Evolutionary conservation across 257 asterid species (phyloP).

Genomic region (Gynochthodes officinalis): DNA sequence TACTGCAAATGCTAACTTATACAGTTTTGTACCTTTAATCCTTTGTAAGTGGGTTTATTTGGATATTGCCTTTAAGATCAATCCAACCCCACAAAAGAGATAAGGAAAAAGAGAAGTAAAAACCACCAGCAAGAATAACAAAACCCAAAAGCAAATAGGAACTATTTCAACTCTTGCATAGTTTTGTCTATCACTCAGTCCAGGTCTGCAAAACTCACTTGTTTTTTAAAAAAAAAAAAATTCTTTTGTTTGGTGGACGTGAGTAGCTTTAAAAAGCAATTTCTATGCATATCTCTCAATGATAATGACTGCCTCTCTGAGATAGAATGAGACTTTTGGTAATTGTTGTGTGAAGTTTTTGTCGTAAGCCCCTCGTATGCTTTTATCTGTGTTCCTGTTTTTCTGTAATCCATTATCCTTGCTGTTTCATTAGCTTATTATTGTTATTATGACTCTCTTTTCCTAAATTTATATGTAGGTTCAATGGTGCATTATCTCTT

Average conservation of each 20-base stretch:
- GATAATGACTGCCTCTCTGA: not conserved
- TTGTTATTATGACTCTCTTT: not conserved
- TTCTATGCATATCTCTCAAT: not conserved
- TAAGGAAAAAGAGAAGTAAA: too few relatives aligned
- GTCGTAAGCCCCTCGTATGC: too few relatives aligned
- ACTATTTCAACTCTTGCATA: too few relatives aligned
- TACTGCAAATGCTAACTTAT: not conserved
- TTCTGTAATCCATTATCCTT: not conserved
- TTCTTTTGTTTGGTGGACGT: not conserved
- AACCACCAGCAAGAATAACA: too few relatives aligned
- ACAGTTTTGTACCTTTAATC: not conserved
- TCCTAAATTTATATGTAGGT: constrained; percentile 53
- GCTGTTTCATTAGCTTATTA: not conserved
- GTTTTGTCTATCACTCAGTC: not conserved
- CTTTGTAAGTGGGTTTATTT: not conserved
- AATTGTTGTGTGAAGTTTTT: too few relatives aligned
- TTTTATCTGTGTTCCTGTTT: not conserved
- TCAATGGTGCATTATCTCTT: constrained; percentile 78
- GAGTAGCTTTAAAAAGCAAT: not conserved
- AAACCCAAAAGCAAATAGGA: not conserved
- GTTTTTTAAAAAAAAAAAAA: too few relatives aligned
- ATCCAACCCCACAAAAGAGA: too few relatives aligned
- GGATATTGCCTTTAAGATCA: not conserved
- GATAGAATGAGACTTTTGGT: too few relatives aligned
- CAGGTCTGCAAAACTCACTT: not conserved